Base-by-base conservation (phyloP, 148 eudicot species). In the Fagopyrum tataricum region DNA sequence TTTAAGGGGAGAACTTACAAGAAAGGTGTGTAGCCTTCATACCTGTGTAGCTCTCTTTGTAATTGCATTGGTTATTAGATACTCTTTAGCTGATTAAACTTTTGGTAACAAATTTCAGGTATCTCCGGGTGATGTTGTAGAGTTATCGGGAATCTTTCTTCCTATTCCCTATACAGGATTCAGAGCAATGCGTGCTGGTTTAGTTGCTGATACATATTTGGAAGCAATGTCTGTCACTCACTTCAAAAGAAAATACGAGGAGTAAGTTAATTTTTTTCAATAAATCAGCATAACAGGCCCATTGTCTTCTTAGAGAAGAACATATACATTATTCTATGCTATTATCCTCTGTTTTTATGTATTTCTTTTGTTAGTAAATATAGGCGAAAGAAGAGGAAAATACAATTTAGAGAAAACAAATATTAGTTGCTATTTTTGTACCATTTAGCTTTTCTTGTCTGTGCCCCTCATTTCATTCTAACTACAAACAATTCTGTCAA, bases 151-250 rank as follows among this genome's bases (percentile, higher is more conserved):
- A 62, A 86, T 96, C 75, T 96, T 96, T 80, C 91, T 96, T 69
- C 99, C 99, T 49, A 92, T 92, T 44, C 97, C 99, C 66, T 96
- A 92, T 76, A 89, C 97, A 72, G 99, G 99, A 62, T 96, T 96
- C 78, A 85, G 96, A 83, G 99, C 99, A 74, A 82, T 96, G 91
- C 91, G 96, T 76, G 99, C 99, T 68, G 99, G 99, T 47, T 82
- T 96, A 78, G 97, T 96, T 73, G 99, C 99, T 67, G 99, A 96
- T 76, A 96, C 99, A 40, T 96, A 96, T 85, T 84, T 96, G 87
- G 99, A 96, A 77, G 94, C 97, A 49, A 96, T 96, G 99, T 90
- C 96, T 76, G 91, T 90, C 56, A 80, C 86, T 79, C 99, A 96
- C 79, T 92, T 92, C 81, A 96, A 96, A 87, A 91, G 87, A 77